A percentile compares a stretch with the other conserved stretches of the same genome.
phyloP scores from a whole-genome alignment of 2,329 filamentous ascomycete species.

The Xylaria sp. region DNA sequence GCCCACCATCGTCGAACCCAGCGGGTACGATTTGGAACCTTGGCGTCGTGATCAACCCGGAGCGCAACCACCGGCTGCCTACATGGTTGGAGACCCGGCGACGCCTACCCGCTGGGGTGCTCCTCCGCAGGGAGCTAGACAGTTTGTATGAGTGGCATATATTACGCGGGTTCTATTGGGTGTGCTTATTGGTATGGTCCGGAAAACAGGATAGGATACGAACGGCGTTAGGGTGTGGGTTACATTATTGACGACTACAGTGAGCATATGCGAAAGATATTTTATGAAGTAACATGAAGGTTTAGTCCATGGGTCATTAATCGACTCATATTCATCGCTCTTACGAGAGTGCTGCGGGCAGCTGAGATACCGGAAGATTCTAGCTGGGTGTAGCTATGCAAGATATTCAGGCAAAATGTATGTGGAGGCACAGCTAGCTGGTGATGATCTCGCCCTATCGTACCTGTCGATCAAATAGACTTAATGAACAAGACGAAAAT shows the following conservation, averaged over 20 bases:
- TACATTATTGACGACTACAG: background rate
- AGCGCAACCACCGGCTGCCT: conserved; percentile 3
- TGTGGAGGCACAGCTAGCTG: conserved; percentile 14
- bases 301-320: background rate
- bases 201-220: background rate
- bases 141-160: conserved; percentile 22
- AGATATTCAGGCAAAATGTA: conserved; percentile 35
- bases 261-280: background rate
- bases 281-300: background rate
- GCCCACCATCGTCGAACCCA: conserved; percentile 31
- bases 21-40: conserved; percentile 47
- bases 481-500: background rate
- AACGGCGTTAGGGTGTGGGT: conserved; percentile 9
- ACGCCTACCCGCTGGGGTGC: conserved; percentile 30
- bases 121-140: conserved; percentile 26
- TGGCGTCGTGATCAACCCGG: conserved; percentile 29
- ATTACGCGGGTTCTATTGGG: background rate
- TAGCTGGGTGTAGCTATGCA: conserved; percentile 19
- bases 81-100: conserved; percentile 16
- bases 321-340: no score
- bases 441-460: conserved; percentile 25
- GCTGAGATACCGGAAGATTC: background rate
- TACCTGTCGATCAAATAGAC: conserved; percentile 24
- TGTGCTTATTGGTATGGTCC: background rate
- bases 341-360: background rate